Conservation (phyloP, 2,329 filamentous ascomycete species). For the Monilinia vaccinii-corymbosi region DNA sequence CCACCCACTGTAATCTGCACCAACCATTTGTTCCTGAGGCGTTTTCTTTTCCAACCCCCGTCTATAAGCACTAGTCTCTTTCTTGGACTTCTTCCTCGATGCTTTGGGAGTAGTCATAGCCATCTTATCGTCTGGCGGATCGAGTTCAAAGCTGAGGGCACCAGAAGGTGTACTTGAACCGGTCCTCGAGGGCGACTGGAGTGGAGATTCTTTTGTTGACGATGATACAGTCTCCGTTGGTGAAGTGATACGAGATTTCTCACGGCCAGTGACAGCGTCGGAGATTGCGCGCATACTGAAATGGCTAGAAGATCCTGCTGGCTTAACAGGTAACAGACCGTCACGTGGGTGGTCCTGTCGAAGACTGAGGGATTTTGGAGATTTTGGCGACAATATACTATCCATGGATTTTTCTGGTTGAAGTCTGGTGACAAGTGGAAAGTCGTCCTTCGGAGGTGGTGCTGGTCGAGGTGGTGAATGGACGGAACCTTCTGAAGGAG, state of each 20-base stretch:
- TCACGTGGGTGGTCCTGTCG: constrained; percentile 35
- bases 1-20: constrained; percentile 93
- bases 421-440: constrained; percentile 52
- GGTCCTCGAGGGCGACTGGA: constrained; percentile 62
- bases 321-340: constrained; percentile 41
- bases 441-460: constrained; percentile 47
- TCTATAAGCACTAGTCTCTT: constrained; percentile 89
- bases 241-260: constrained; percentile 43
- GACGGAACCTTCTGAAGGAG: constrained; percentile 40
- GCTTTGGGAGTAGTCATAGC: constrained; percentile 38
- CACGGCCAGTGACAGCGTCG: constrained; percentile 53
- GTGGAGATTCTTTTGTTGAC: constrained; percentile 41
- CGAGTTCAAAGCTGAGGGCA: constrained; percentile 66
- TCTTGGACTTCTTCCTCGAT: constrained; percentile 68
- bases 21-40: constrained; percentile 74
- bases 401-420: constrained; percentile 32
- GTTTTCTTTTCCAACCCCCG: constrained; percentile 74
- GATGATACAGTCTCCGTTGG: constrained; percentile 37
- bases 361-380: constrained; percentile 38
- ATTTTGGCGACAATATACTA: constrained; percentile 30
- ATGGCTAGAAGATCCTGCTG: constrained; percentile 42
- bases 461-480: constrained; percentile 52
- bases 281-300: constrained; percentile 79
- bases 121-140: constrained; percentile 59
- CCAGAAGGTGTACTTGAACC: constrained; percentile 64